Conservation (phyloP, 345 rosid species). For the Corymbia maculata region DNA sequence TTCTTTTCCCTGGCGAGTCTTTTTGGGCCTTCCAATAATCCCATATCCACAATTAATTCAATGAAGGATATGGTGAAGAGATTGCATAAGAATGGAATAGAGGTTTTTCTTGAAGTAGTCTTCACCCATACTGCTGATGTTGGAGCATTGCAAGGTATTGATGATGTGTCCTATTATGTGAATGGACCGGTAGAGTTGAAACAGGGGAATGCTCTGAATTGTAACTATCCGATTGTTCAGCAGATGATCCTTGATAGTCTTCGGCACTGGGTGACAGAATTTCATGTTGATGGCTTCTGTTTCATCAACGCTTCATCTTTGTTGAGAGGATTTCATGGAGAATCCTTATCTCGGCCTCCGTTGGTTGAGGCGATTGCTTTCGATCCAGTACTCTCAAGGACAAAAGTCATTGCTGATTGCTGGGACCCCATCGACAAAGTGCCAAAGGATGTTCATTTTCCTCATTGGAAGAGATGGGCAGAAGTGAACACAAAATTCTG, state of each 20-base stretch:
- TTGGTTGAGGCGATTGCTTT: constrained; percentile 83
- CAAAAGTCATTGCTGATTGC: constrained; percentile 72
- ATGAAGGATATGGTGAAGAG: constrained; percentile 89
- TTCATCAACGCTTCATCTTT: constrained; percentile 72
- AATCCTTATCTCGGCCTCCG: constrained; percentile 71
- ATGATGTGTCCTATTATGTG: constrained; percentile 50
- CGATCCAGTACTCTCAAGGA: constrained; percentile 70
- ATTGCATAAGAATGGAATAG: constrained; percentile 67
- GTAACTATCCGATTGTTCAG: constrained; percentile 69
- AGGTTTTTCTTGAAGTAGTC: constrained; percentile 80
- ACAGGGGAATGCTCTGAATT: constrained; percentile 44
- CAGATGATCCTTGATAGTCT: constrained; percentile 70
- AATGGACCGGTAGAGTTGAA: constrained; percentile 20
- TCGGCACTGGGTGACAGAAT: constrained; percentile 76
- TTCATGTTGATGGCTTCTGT: constrained; percentile 83
- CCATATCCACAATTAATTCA: constrained; percentile 44
- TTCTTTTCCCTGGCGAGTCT: constrained; percentile 61
- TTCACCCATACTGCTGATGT: constrained; percentile 63
- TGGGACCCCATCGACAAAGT: constrained; percentile 46
- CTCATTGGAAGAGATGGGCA: constrained; percentile 93
- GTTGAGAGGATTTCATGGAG: constrained; percentile 61
- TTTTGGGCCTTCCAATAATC: constrained; percentile 42
- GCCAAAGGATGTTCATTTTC: constrained; percentile 43
- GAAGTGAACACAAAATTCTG: constrained; percentile 68
- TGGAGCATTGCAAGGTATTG: constrained; percentile 65